These are phyloP conservation scores for Neurospora sp. DNA, from an alignment of 495 filamentous ascomycete genomes.

Conservation along the genomic window DNA sequence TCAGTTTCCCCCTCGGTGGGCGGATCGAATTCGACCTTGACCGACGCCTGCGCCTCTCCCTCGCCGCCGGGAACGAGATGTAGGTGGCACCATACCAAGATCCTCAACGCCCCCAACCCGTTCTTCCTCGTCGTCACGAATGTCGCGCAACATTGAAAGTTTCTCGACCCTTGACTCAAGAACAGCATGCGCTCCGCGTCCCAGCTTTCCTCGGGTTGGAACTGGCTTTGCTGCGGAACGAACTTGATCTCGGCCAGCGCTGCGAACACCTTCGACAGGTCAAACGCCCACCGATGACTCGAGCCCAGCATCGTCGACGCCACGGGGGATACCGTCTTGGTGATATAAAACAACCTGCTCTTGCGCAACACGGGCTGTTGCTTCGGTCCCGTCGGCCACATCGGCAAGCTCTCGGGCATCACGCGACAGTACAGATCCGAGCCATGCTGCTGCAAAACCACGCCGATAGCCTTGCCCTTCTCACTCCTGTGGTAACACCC, in stretches of 20 bases:
- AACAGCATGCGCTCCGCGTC: slow-evolving; percentile 8
- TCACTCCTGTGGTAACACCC: slow-evolving; percentile 1
- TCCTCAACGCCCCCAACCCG: background rate
- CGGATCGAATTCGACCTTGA: background rate
- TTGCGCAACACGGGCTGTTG: background rate
- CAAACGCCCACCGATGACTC: slow-evolving; percentile 8
- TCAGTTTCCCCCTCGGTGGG: background rate
- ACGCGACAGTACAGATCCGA: slow-evolving; percentile 13
- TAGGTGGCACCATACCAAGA: background rate
- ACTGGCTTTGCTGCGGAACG: background rate
- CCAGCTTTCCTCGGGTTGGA: slow-evolving; percentile 11
- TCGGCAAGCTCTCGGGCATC: background rate
- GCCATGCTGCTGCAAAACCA: slow-evolving; percentile 14
- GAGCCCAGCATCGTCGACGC: slow-evolving; percentile 6
- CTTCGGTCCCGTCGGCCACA: background rate
- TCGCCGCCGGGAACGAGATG: background rate
- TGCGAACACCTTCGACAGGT: slow-evolving; percentile 2
- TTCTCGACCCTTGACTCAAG: slow-evolving; percentile 6
- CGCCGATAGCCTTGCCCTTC: slow-evolving; percentile 1
- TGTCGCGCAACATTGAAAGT: background rate
- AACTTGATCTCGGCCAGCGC: background rate
- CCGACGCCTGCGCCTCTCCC: background rate
- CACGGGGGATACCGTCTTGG: slow-evolving; percentile 10
- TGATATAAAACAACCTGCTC: slow-evolving; percentile 7
- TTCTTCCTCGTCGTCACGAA: background rate